Percentiles rank a stretch among this genome's conserved stretches.
These are phyloP conservation scores for Carex arenaria DNA, from an alignment of 202 grass and related monocot genomes.

Conservation along the genomic window DNA sequence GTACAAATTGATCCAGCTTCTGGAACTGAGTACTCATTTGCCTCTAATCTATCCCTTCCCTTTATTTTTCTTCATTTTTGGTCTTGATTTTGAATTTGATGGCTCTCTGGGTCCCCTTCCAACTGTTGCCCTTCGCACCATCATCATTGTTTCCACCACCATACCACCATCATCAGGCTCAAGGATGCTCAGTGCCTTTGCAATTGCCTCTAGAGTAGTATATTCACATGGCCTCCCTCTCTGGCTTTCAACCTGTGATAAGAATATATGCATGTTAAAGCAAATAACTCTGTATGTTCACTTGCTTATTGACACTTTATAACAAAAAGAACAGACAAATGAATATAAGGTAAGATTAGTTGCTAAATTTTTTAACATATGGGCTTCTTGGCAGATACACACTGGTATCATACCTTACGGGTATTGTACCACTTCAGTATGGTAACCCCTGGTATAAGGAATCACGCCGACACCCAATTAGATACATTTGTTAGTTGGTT, in stretches of 20 bases:
- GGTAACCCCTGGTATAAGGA: background rate
- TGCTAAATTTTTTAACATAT: background rate
- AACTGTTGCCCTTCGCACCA: conserved; percentile 44
- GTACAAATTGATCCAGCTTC: background rate
- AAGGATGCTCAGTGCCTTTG: conserved; percentile 62
- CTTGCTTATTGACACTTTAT: background rate
- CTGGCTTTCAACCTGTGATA: background rate
- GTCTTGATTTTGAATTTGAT: conserved; percentile 9
- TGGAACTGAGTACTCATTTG: background rate
- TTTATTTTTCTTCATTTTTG: conserved; percentile 14
- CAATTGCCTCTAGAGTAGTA: conserved; percentile 65
- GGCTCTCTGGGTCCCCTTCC: conserved; percentile 7
- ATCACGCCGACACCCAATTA: background rate
- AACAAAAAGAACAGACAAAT: background rate
- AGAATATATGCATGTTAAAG: background rate
- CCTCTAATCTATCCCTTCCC: background rate
- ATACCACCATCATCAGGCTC: conserved; percentile 39
- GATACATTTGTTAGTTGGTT: background rate
- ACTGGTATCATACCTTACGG: background rate
- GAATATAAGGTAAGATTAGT: background rate
- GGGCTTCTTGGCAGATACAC: background rate
- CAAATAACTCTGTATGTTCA: background rate
- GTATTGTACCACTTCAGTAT: background rate
- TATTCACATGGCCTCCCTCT: conserved; percentile 34
- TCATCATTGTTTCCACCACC: conserved; percentile 47